These are phyloP conservation scores for Ballota nigra DNA, from an alignment of 257 asterid genomes.

Conservation along the genomic window DNA sequence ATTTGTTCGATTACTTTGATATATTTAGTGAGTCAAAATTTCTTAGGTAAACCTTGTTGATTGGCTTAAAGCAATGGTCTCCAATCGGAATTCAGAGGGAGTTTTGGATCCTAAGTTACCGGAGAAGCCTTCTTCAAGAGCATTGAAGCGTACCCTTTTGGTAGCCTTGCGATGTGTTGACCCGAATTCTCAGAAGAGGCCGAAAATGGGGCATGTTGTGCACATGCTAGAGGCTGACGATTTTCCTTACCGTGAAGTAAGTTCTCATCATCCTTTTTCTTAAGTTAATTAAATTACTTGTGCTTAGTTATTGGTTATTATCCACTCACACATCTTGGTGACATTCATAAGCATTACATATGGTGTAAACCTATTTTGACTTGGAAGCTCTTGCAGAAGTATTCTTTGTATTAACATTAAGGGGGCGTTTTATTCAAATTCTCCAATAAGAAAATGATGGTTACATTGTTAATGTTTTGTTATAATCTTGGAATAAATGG, in stretches of 20 bases:
- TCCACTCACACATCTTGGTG: background rate
- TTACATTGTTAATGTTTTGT: background rate
- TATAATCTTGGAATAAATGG: background rate
- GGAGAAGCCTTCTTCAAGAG: conserved; percentile 76
- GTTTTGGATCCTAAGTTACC: conserved; percentile 77
- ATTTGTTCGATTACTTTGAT: background rate
- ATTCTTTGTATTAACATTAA: background rate
- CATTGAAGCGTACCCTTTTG: conserved; percentile 74
- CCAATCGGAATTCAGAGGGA: conserved; percentile 77
- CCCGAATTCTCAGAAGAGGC: conserved; percentile 80
- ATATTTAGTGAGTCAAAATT: background rate
- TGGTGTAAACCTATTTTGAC: background rate
- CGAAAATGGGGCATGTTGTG: conserved; percentile 90
- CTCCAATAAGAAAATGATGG: background rate
- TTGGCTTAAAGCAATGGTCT: conserved; percentile 91
- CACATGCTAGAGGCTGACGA: conserved; percentile 96
- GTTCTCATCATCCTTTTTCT: conserved; percentile 16
- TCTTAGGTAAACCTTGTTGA: conserved; percentile 76
- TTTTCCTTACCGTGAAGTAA: conserved; percentile 81
- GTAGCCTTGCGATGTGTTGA: conserved; percentile 88
- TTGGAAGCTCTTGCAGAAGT: background rate
- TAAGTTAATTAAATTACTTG: too few relatives aligned
- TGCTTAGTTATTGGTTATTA: background rate
- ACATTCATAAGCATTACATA: background rate
- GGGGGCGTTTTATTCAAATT: background rate